A percentile compares a stretch with the other conserved stretches of the same genome.
Evolutionary conservation across 768 basidiomycete genomes (phyloP).

Genomic region (Agrocybe praecox): DNA sequence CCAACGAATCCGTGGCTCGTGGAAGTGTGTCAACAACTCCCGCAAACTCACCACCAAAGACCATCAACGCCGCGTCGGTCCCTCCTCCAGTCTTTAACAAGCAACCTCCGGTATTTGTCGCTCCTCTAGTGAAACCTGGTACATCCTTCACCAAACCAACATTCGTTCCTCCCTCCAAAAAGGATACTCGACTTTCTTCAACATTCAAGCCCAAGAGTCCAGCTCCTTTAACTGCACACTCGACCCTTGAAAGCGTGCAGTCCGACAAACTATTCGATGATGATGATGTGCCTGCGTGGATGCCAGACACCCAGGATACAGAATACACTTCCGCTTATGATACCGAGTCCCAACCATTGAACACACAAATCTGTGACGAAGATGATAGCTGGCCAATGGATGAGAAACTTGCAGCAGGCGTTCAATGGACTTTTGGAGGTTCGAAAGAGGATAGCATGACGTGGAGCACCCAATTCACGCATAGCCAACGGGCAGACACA

Average conservation of each 20-base stretch:
- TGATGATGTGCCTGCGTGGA: slow-evolving; percentile 52
- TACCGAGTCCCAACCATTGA: slow-evolving; percentile 35
- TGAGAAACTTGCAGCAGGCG: slow-evolving; percentile 56
- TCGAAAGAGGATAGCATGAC: slow-evolving; percentile 71
- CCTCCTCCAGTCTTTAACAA: slow-evolving; percentile 64
- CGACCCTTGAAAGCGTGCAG: slow-evolving; percentile 52
- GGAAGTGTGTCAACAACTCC: slow-evolving; percentile 57
- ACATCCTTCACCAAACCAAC: slow-evolving; percentile 11
- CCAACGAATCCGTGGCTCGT: slow-evolving; percentile 6
- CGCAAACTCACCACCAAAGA: slow-evolving; percentile 52
- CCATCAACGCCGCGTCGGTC: slow-evolving; percentile 21
- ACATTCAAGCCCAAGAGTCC: slow-evolving; percentile 22
- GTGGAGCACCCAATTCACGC: slow-evolving; percentile 72
- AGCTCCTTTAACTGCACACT: slow-evolving; percentile 48
- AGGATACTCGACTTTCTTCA: slow-evolving; percentile 6
- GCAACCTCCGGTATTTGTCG: slow-evolving; percentile 51
- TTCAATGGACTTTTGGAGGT: slow-evolving; percentile 65
- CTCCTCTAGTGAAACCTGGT: slow-evolving; percentile 34
- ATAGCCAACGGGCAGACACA: slow-evolving; percentile 52
- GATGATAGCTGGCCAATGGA: slow-evolving; percentile 81
- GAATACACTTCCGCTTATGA: slow-evolving; percentile 42
- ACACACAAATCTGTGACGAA: slow-evolving; percentile 43
- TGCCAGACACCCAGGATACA: slow-evolving; percentile 62
- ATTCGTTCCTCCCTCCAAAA: not conserved
- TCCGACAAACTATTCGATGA: slow-evolving; percentile 57